Evolutionary conservation across 352 stramenopile species (phyloP).

Genomic region (Phytophthora crassamura): DNA sequence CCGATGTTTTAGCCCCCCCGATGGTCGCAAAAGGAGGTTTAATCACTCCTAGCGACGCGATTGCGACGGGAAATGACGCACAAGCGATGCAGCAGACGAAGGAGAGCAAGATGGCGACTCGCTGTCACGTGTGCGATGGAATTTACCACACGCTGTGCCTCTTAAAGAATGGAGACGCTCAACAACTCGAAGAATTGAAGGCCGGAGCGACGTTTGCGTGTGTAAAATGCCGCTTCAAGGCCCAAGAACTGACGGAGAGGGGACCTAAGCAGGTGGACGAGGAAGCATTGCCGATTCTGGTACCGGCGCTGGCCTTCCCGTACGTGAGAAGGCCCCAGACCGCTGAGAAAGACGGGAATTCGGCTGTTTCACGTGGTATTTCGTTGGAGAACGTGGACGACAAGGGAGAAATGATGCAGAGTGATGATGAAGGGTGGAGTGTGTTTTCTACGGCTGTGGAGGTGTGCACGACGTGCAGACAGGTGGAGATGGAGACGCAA

Average conservation of each 20-base stretch:
- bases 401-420: conserved; percentile 4
- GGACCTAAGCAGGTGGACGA: not conserved
- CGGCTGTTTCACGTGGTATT: conserved; percentile 1
- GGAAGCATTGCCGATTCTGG: conserved; percentile 22
- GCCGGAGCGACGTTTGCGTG: conserved; percentile 30
- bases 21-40: conserved; percentile 9
- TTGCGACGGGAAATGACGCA: not conserved
- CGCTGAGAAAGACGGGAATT: conserved; percentile 3
- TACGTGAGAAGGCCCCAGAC: conserved; percentile 20
- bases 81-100: not conserved
- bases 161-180: not conserved
- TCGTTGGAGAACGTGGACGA: conserved; percentile 4
- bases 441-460: conserved; percentile 54
- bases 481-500: conserved; percentile 50
- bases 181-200: not conserved
- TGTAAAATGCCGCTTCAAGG: conserved; percentile 21
- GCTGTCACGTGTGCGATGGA: conserved; percentile 46
- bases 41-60: not conserved
- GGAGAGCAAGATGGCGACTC: conserved; percentile 21
- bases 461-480: conserved; percentile 62
- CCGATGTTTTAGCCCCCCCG: not conserved
- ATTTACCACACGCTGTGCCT: conserved; percentile 56
- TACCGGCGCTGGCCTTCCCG: conserved; percentile 38
- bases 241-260: conserved; percentile 2
- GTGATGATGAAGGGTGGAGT: conserved; percentile 29